Conservation (phyloP, 106 monocot species). For the Dioscorea alata region DNA sequence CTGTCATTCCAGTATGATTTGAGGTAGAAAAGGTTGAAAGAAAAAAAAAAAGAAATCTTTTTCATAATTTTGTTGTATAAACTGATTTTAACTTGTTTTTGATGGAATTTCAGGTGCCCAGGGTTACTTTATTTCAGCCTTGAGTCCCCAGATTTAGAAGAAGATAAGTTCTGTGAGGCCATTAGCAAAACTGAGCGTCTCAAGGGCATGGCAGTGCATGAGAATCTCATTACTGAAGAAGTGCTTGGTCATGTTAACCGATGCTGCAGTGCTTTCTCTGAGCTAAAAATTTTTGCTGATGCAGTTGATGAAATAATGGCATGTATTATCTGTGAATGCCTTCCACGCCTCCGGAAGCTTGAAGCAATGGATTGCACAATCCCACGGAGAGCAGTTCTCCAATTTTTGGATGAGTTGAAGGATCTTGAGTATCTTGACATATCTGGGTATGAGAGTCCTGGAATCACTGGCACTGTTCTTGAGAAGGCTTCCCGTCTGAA, state of each 20-base stretch:
- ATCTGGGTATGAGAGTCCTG: slow-evolving; percentile 36
- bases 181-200: slow-evolving; percentile 35
- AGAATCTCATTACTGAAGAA: slow-evolving; percentile 21
- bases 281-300: slow-evolving; percentile 40
- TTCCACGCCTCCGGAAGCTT: slow-evolving; percentile 47
- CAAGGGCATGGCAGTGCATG: slow-evolving; percentile 50
- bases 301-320: slow-evolving; percentile 27
- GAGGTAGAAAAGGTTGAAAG: background rate
- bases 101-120: slow-evolving; percentile 39
- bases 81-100: background rate
- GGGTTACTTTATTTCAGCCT: slow-evolving; percentile 46
- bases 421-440: slow-evolving; percentile 63
- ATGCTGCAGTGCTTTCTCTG: slow-evolving; percentile 20
- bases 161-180: slow-evolving; percentile 31
- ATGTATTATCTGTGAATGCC: slow-evolving; percentile 30
- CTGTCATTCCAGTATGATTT: background rate
- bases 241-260: slow-evolving; percentile 26
- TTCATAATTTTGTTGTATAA: background rate
- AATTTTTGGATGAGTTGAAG: slow-evolving; percentile 45
- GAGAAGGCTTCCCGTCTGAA: slow-evolving; percentile 55
- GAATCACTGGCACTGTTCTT: slow-evolving; percentile 37
- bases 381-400: slow-evolving; percentile 19
- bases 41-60: background rate
- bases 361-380: slow-evolving; percentile 29
- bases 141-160: slow-evolving; percentile 18